Evolutionary conservation across 768 basidiomycete genomes (phyloP).

Genomic region (Brasilioporus rufonigricans): DNA sequence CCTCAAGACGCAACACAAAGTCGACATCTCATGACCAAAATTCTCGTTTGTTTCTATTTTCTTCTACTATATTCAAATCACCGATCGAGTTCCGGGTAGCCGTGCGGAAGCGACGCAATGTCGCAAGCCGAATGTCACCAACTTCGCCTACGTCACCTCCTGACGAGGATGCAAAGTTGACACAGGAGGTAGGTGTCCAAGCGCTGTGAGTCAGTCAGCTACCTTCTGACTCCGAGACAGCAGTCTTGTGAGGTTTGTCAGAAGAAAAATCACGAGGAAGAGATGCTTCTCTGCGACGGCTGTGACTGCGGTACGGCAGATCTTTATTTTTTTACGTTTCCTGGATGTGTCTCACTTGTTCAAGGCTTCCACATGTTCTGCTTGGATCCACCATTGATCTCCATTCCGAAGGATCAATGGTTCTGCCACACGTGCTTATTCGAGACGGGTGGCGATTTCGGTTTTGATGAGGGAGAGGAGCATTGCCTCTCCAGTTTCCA

Average conservation of each 20-base stretch:
- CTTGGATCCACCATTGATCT: constrained; percentile 82
- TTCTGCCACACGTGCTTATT: constrained; percentile 91
- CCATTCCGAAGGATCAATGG: constrained; percentile 94
- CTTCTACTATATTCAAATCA: constrained; percentile 6
- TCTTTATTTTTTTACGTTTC: constrained; percentile 11
- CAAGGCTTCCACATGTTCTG: constrained; percentile 97
- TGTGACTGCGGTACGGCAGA: constrained; percentile 67
- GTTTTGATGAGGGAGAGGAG: constrained; percentile 97
- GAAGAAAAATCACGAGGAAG: constrained; percentile 81
- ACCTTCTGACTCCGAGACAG: constrained; percentile 38
- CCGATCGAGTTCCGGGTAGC: constrained; percentile 25
- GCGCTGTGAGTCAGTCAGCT: constrained; percentile 12
- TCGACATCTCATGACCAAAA: constrained; percentile 51
- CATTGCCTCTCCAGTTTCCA: constrained; percentile 91
- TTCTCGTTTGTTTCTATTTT: constrained; percentile 32
- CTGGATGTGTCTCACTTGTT: constrained; percentile 16
- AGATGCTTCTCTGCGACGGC: constrained; percentile 90
- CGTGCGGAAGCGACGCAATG: constrained; percentile 32
- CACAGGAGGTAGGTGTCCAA: constrained; percentile 48
- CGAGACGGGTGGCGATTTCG: constrained; percentile 92
- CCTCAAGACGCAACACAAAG: constrained; percentile 52
- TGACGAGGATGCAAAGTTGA: constrained; percentile 41
- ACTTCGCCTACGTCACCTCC: constrained; percentile 23
- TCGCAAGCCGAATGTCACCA: constrained; percentile 21
- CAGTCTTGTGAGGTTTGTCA: constrained; percentile 93